Evolutionary conservation across 2,329 filamentous ascomycete species (phyloP), one percentile per base, ranked within the genome.

Genomic region (Monilinia laxa): DNA sequence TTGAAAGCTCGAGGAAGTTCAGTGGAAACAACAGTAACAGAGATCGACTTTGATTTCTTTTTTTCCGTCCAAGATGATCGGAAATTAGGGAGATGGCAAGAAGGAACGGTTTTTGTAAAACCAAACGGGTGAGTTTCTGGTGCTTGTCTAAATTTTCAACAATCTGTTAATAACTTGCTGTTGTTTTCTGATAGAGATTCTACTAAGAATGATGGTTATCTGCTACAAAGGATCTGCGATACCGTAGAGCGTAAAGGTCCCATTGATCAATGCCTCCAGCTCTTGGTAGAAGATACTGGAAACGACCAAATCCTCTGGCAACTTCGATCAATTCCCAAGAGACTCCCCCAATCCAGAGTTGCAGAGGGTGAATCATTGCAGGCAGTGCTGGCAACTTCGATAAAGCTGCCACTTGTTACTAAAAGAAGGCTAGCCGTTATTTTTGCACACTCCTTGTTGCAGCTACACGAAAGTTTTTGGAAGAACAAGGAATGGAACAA

Each of bases 31-130:
- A 23, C 20, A 28, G 31, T 60, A 23, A 60, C 57, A 49, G 57
- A 60, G 28, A 16, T 38, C 4, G 57, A 60, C 31, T 60, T 60
- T 23, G 57, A 60, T 18, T 60, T 60, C 7, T 47, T 60, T 1
- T 60, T 60, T 12, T 60, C 57, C 3, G 57, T 60, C 18, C 42
- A 60, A 25, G 57, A 60, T 35, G 57, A 60, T 16, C n/a, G 11
- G 7, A 31, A 60, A 23, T 23, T 60, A 4, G 57, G 57, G 12
- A 60, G 57, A 23, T 60, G 57, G 57, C 57, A 60, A 60, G 57
- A 60, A 38, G 57, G 57, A 25, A 60, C 42, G 2, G 57, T 60
- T 4, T 28, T 60, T 35, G 42, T 60, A 10, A 60, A 20, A n/a
- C 38, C 57, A 49, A 51, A 38, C 9, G 20, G 42, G 57, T 60